A percentile compares a stretch with the other conserved stretches of the same genome.
These are phyloP conservation scores for Cubamyces sp. DNA, from an alignment of 768 basidiomycete genomes.

Conservation along the genomic window DNA sequence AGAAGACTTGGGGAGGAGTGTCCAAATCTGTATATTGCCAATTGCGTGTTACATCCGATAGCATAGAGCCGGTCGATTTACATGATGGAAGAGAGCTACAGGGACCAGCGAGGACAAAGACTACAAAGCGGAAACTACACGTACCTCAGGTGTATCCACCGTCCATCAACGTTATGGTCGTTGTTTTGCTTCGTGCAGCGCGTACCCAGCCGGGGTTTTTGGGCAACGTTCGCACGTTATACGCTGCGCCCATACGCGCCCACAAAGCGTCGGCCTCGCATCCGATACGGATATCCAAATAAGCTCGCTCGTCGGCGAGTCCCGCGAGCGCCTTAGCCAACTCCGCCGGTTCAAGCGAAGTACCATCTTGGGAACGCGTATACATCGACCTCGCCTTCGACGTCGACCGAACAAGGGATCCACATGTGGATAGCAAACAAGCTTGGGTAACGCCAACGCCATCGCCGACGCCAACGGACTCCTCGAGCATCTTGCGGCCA, in stretches of 20 bases:
- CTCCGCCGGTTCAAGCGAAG: conserved; percentile 14
- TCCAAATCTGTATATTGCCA: background rate
- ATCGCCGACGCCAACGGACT: background rate
- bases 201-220: no score
- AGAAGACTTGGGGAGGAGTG: no score
- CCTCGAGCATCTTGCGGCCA: conserved; percentile 10
- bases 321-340: conserved; percentile 11
- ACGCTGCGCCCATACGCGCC: conserved; percentile 19
- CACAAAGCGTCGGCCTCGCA: conserved; percentile 2
- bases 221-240: conserved; percentile 8
- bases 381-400: background rate
- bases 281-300: background rate
- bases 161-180: no score
- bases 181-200: no score
- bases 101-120: background rate
- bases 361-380: background rate
- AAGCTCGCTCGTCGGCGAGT: conserved; percentile 6
- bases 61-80: background rate
- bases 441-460: background rate
- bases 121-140: background rate
- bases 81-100: background rate
- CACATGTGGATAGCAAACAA: background rate
- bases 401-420: background rate
- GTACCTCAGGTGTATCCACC: background rate
- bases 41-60: background rate